Conservation (phyloP, 2,329 filamentous ascomycete species). For the Cladosporium halotolerans region DNA sequence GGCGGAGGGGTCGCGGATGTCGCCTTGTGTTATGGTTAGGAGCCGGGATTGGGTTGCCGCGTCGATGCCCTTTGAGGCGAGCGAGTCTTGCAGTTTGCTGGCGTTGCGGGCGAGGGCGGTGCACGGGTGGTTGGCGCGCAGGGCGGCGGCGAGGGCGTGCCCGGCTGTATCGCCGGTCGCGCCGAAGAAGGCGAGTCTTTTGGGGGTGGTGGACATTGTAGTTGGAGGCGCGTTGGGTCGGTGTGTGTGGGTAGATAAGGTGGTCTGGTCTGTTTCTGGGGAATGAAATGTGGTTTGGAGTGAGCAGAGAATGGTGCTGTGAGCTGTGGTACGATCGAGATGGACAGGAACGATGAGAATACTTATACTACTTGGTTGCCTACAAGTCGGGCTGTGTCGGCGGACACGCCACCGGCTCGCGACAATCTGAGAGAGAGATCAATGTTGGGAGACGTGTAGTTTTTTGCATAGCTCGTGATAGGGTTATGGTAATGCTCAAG, state of each 20-base stretch:
- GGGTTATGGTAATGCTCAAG: not conserved
- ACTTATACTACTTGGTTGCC: no score
- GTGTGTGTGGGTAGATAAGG: not conserved
- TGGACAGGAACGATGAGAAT: not conserved
- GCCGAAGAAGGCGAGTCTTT: conserved; percentile 46
- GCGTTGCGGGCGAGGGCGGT: conserved; percentile 46
- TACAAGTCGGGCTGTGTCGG: no score
- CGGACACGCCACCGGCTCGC: no score
- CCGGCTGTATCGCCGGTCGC: conserved; percentile 46
- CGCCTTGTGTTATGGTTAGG: conserved; percentile 45
- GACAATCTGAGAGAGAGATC: no score
- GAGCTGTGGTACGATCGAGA: not conserved
- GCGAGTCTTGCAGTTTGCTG: conserved; percentile 41
- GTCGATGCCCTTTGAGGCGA: conserved; percentile 37
- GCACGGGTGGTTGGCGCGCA: conserved; percentile 40
- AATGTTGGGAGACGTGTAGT: not conserved
- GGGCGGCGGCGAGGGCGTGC: conserved; percentile 38
- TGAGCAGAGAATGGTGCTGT: not conserved
- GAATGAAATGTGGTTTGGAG: not conserved
- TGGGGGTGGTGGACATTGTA: conserved; percentile 5
- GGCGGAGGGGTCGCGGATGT: conserved; percentile 37
- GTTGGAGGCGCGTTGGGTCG: not conserved
- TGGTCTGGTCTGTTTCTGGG: not conserved
- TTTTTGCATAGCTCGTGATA: not conserved
- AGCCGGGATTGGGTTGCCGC: conserved; percentile 30